Percentiles rank a stretch among this genome's conserved stretches.
Evolutionary conservation across 306 rosid genomes (phyloP).

Genomic region (Glycine tomentella): DNA sequence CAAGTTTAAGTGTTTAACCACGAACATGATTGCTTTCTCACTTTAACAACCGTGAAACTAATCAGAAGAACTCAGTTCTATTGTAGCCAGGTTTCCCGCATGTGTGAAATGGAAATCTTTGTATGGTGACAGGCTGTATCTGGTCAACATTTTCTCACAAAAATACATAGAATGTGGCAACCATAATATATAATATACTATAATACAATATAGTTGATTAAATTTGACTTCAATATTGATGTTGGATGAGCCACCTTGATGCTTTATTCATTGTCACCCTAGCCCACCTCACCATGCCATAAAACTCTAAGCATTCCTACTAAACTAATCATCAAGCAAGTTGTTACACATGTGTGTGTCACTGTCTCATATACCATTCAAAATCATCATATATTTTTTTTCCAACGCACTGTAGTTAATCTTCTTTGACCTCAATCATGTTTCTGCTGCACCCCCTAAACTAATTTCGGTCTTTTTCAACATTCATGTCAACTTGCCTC

Average conservation of each 20-base stretch:
- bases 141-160: constrained; percentile 45
- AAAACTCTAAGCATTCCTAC: not conserved
- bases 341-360: constrained; percentile 14
- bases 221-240: constrained; percentile 44
- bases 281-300: constrained; percentile 8
- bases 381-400: constrained; percentile 33
- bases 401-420: constrained; percentile 36
- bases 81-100: not conserved
- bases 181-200: not conserved
- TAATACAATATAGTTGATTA: constrained; percentile 46
- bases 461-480: constrained; percentile 44
- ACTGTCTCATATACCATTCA: constrained; percentile 28
- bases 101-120: constrained; percentile 19
- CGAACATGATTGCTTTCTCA: too few relatives aligned
- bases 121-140: constrained; percentile 46
- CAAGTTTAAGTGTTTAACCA: too few relatives aligned
- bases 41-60: too few relatives aligned
- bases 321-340: constrained; percentile 24
- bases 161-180: constrained; percentile 38
- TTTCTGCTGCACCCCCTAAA: constrained; percentile 29
- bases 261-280: constrained; percentile 3
- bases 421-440: constrained; percentile 58
- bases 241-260: constrained; percentile 45
- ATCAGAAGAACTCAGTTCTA: not conserved
- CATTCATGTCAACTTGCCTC: constrained; percentile 43